Percentiles rank a stretch among this genome's conserved stretches.
These are phyloP conservation scores for Letharia lupina DNA, from an alignment of 495 filamentous ascomycete genomes.

Conservation along the genomic window DNA sequence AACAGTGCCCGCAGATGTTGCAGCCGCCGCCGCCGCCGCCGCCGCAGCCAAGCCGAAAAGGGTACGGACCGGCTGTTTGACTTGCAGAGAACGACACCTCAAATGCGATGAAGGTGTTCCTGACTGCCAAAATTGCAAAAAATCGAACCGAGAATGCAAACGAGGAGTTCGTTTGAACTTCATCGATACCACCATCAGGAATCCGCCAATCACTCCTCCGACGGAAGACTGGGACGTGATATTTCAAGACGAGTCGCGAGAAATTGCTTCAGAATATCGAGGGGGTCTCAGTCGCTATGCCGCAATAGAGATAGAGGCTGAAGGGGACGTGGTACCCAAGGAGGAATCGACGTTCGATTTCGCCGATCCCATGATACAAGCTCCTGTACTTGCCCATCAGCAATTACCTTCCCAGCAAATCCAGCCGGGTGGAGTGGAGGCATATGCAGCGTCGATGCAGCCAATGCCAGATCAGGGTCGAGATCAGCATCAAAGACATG, in stretches of 20 bases:
- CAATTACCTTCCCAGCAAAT: conserved; percentile 39
- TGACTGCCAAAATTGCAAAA: conserved; percentile 78
- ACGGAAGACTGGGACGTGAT: conserved; percentile 60
- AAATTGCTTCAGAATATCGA: conserved; percentile 86
- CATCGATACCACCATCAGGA: conserved; percentile 70
- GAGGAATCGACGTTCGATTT: conserved; percentile 35
- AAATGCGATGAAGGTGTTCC: conserved; percentile 80
- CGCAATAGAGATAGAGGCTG: conserved; percentile 38
- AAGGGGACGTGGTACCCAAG: conserved; percentile 32
- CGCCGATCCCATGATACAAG: conserved; percentile 27
- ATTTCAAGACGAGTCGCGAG: conserved; percentile 83
- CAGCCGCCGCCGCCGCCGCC: conserved; percentile 25
- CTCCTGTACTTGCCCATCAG: conserved; percentile 32
- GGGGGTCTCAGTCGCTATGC: conserved; percentile 73
- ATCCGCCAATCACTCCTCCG: conserved; percentile 54
- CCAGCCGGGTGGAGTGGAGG: conserved; percentile 27
- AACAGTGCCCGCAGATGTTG: conserved; percentile 18
- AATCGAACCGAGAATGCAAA: conserved; percentile 78
- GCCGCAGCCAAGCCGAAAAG: conserved; percentile 52
- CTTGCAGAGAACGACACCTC: conserved; percentile 66
- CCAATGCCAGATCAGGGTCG: conserved; percentile 25
- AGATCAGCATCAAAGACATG: conserved; percentile 29
- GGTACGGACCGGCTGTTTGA: conserved; percentile 70
- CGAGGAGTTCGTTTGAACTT: conserved; percentile 87
- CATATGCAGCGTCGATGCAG: conserved; percentile 28